Evolutionary conservation across 2,329 filamentous ascomycete genomes (phyloP), one percentile per base, ranked within the genome.

Genomic region (Sarocladiaceae sp.): DNA sequence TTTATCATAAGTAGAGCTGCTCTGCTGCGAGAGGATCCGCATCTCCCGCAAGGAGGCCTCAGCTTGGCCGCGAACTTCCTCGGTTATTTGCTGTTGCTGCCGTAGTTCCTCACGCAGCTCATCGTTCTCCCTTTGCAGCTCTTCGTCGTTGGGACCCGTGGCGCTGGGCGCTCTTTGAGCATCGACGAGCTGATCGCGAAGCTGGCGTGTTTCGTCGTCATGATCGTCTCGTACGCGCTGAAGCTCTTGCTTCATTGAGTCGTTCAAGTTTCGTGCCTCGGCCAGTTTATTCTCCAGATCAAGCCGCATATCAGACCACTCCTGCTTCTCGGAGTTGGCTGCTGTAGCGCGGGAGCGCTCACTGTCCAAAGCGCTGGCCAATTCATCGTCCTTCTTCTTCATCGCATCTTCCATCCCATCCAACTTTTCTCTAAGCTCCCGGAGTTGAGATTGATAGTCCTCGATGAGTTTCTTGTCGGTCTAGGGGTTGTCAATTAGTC

Each of bases 31-130:
- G 37, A 97, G 74, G 35, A 78, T 71, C 50, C 87, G 82, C 93
- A 97, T 98, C 63, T 98, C 93, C 49, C 79, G 75, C 33, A 98
- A 66, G 59, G 91, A 95, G 41, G 82, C 77, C 46, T 87, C 82
- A 0, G 90, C 89, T 65, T 96, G 88, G 45, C 77, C 79, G 19
- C 87, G 81, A 24, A 96, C 93, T 56, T 95, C 86, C 49, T 94
- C 85, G 0, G 89, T 95, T 2, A 93, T 77, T 46, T 84, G 76
- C 53, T 88, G 83, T 60, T 97, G 91, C 50, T 90, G 76, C 43
- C 72, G 68, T 18, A 91, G 65, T 23, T 83, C 76, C 27, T 65
- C 62, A 50, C 84, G 79, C 18, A 90, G 66, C 33, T 79, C 77
- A 46, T 83, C 74, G 55, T 96, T 86, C 56, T 88, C 83, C 35